Percentiles rank a stretch among this genome's conserved stretches.
Evolutionary conservation across 129 eudicot genomes (phyloP).

Genomic region (Solidago caesia): DNA sequence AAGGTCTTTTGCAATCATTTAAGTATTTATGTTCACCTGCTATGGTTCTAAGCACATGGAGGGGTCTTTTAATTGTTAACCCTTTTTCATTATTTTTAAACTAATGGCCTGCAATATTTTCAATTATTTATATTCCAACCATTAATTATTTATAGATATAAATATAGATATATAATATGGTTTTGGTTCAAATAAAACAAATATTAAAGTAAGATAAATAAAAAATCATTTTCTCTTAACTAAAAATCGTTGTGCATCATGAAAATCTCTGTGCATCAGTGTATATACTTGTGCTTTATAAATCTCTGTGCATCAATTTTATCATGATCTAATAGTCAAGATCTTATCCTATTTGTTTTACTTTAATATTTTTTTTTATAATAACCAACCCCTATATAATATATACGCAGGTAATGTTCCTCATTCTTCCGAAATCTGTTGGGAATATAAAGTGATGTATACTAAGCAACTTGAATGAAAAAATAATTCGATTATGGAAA

Average conservation of each 20-base stretch:
- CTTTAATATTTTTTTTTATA: too few species aligned
- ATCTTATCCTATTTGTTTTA: too few species aligned
- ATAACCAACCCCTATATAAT: too few species aligned
- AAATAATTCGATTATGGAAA: constrained; percentile 9
- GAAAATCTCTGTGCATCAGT: too few species aligned
- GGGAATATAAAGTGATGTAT: constrained; percentile 28
- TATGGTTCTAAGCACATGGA: constrained; percentile 48
- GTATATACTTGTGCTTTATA: too few species aligned
- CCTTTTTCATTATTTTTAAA: constrained; percentile 18
- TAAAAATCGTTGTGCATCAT: too few species aligned
- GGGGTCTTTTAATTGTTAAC: constrained; percentile 40
- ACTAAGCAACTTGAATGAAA: constrained; percentile 19
- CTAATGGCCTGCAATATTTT: constrained; percentile 37
- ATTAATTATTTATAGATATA: neutral
- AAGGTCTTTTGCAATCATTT: constrained; percentile 32
- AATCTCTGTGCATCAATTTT: too few species aligned
- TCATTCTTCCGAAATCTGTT: constrained; percentile 16
- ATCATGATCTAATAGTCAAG: too few species aligned
- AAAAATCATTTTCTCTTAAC: too few species aligned
- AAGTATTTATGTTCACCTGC: constrained; percentile 37
- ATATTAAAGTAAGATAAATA: too few species aligned
- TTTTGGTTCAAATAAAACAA: too few species aligned
- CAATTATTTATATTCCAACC: constrained; percentile 21
- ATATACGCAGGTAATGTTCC: neutral
- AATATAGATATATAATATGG: neutral